A percentile compares a stretch with the other conserved stretches of the same genome.
Conservation (phyloP, 2,329 filamentous ascomycete species). For the Colletotrichum agaves region DNA sequence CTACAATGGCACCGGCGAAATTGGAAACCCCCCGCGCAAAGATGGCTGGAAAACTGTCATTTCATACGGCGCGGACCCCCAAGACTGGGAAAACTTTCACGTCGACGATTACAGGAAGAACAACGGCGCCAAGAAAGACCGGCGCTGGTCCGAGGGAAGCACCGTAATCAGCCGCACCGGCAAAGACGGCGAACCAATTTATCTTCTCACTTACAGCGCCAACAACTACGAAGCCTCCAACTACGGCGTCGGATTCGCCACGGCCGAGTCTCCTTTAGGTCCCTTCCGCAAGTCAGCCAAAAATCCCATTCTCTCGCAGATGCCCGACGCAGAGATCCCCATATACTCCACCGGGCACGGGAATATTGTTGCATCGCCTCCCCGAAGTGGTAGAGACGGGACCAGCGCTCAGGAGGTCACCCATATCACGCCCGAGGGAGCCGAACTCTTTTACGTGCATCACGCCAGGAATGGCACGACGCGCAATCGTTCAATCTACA, state of each 20-base stretch:
- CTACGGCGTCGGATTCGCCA: slow-evolving; percentile 50
- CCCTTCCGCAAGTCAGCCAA: slow-evolving; percentile 47
- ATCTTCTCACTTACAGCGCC: slow-evolving; percentile 46
- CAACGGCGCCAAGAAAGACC: slow-evolving; percentile 49
- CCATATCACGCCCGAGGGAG: slow-evolving; percentile 41
- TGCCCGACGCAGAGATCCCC: slow-evolving; percentile 42
- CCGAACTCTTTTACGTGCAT: slow-evolving; percentile 50
- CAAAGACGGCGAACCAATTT: slow-evolving; percentile 42
- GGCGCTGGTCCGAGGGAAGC: slow-evolving; percentile 51
- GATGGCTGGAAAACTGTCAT: slow-evolving; percentile 51
- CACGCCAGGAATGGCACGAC: slow-evolving; percentile 47
- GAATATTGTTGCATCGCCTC: slow-evolving; percentile 48
- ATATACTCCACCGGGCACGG: slow-evolving; percentile 50
- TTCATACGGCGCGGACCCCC: slow-evolving; percentile 48
- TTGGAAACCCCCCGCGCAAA: slow-evolving; percentile 47
- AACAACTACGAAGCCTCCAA: slow-evolving; percentile 52
- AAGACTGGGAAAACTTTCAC: slow-evolving; percentile 50
- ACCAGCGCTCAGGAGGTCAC: slow-evolving; percentile 48
- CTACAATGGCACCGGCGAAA: slow-evolving; percentile 50
- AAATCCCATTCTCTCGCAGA: slow-evolving; percentile 48
- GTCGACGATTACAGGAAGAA: slow-evolving; percentile 47
- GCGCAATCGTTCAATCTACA: slow-evolving; percentile 44
- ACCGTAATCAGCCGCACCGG: slow-evolving; percentile 43
- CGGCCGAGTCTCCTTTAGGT: slow-evolving; percentile 45
- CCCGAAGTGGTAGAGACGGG: slow-evolving; percentile 31